phyloP scores from a whole-genome alignment of 164 flowering plant species.

The Vitis amurensis region DNA sequence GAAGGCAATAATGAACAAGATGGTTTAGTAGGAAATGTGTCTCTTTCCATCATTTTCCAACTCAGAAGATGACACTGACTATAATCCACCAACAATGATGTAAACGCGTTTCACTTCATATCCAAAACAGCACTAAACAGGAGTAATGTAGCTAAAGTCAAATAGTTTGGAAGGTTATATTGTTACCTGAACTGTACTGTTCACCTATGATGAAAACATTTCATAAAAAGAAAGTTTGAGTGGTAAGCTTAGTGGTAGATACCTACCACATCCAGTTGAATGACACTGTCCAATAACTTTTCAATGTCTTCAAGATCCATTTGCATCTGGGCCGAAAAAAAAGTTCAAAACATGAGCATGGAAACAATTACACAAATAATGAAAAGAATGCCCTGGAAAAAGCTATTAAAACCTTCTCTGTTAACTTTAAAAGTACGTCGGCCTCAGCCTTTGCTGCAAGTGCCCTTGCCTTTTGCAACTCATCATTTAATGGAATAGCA shows the following conservation, averaged over 20 bases:
- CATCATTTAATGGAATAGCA: conserved; percentile 88
- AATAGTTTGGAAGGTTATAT: too few species aligned
- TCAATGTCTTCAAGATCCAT: conserved; percentile 59
- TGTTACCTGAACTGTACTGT: too few species aligned
- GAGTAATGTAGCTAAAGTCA: too few species aligned
- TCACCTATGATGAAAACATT: too few species aligned
- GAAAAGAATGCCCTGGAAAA: conserved; percentile 8
- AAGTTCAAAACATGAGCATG: conserved; percentile 4
- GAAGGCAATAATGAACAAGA: too few species aligned
- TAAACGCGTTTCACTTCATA: too few species aligned
- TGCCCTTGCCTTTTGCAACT: conserved; percentile 77
- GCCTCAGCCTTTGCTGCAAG: conserved; percentile 72
- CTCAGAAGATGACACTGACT: too few species aligned
- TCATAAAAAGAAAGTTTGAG: neutral
- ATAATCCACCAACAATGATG: too few species aligned
- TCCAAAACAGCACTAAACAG: too few species aligned
- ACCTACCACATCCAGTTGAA: conserved; percentile 76
- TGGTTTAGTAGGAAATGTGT: too few species aligned
- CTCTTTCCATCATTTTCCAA: too few species aligned
- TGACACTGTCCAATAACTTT: conserved; percentile 35
- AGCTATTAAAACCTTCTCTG: conserved; percentile 62
- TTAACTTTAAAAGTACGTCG: conserved; percentile 69
- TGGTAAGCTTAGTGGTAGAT: neutral
- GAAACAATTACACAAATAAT: neutral
- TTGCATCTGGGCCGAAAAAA: conserved; percentile 54